Base-by-base conservation (phyloP, 2,329 filamentous ascomycete genomes). In the Epichloe hybrida region DNA sequence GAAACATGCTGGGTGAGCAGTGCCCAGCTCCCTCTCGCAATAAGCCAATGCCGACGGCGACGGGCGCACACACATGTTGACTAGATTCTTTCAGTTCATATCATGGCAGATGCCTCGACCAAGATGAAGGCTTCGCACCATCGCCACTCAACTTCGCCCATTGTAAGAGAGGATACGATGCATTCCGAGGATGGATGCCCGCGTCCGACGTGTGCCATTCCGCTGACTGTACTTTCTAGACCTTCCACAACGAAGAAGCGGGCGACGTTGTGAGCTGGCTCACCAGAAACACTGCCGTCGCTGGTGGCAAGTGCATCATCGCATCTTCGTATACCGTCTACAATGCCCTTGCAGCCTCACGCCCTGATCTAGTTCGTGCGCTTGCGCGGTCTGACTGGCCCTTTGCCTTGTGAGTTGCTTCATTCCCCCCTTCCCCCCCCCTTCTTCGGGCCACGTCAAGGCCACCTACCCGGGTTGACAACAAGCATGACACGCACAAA, bases 181-280 rank as follows among this genome's bases (percentile, higher is more conserved):
- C 17, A 17, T 38, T 15, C 3, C 7, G 15, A 44, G 17, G 2
- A 37, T 46, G 34, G 17, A 17, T 17, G 17, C 35, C 5, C 20
- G 31, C n/a, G 2, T 20, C 20, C 13, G n/a, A n/a, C 6, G 2
- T 2, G 13, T 11, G 2, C 35, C 49, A 13, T 9, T 20, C 4
- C 12, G 51, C 59, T 64, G 53, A 62, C 27, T 52, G 20, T 13
- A 2, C 2, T 13, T 34, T 43, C n/a, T 53, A 81, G 80, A 76
- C 75, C 9, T 87, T 87, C 64, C 84, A 87, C 66, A 86, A 80
- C 41, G 83, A 87, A 63, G 77, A 81, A 58, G 72, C 76, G 2
- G 81, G 81, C 35, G 83, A 87, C 58, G 68, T 86, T 21, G 71
- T 86, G 39, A 77, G 79, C 55, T 79, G 84, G 72, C 67, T 84